Percentiles rank a stretch among this genome's conserved stretches.
phyloP scores from a whole-genome alignment of 148 eudicot species.

The Vaccinium macrocarpon region DNA sequence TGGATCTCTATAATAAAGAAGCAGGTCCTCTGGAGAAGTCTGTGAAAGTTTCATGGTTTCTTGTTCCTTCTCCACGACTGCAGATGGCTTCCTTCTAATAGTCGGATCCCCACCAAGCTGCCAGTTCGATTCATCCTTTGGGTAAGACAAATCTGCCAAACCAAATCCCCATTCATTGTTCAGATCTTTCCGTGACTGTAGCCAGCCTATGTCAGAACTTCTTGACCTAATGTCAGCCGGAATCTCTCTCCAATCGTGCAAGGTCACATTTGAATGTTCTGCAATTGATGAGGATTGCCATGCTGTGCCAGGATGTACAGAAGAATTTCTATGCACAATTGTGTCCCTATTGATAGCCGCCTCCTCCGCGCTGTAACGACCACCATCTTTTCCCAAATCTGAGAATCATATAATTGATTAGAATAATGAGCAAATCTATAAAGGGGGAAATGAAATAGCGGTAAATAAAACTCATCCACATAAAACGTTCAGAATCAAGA shows the following conservation, averaged over 20 bases:
- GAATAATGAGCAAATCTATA: neutral
- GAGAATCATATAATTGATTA: conserved; percentile 16
- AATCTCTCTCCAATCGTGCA: conserved; percentile 41
- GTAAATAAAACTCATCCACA: conserved; percentile 1
- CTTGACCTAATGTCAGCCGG: conserved; percentile 35
- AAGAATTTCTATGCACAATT: conserved; percentile 35
- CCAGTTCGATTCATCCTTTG: conserved; percentile 43
- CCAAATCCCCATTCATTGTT: conserved; percentile 33
- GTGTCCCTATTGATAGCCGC: conserved; percentile 35
- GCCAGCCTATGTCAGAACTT: conserved; percentile 44
- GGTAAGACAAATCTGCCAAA: conserved; percentile 29
- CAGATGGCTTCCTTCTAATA: conserved; percentile 48
- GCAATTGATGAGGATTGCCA: conserved; percentile 47
- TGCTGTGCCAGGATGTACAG: conserved; percentile 38
- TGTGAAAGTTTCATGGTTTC: conserved; percentile 47
- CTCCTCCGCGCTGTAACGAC: conserved; percentile 37
- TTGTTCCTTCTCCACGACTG: conserved; percentile 44
- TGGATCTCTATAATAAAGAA: conserved; percentile 86
- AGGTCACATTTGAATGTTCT: conserved; percentile 34
- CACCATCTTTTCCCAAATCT: conserved; percentile 47
- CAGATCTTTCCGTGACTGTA: conserved; percentile 45
- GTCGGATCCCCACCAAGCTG: conserved; percentile 39
- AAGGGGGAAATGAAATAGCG: neutral
- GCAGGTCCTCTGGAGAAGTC: conserved; percentile 78
- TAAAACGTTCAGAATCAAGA: neutral